Percentiles rank a stretch among this genome's conserved stretches.
These are phyloP conservation scores for Pulveroboletus sp. DNA, from an alignment of 768 basidiomycete species.

Conservation along the genomic window DNA sequence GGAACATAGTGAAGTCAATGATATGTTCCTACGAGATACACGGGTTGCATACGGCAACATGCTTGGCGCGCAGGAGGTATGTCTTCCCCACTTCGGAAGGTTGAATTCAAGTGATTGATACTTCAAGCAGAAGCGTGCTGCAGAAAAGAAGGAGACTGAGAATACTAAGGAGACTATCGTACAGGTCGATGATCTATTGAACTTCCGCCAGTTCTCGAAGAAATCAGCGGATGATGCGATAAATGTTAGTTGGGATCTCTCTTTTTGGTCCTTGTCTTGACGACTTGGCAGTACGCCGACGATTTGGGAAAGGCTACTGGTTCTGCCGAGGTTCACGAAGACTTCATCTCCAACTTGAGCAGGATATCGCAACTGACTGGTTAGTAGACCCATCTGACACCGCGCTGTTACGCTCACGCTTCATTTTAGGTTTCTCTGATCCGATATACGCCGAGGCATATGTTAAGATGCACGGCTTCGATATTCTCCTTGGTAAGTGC, in stretches of 20 bases:
- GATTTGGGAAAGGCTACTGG: slow-evolving; percentile 91
- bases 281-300: slow-evolving; percentile 64
- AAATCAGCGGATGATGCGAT: slow-evolving; percentile 78
- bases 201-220: slow-evolving; percentile 94
- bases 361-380: slow-evolving; percentile 92
- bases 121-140: slow-evolving; percentile 68
- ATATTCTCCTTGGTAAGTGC: slow-evolving; percentile 78
- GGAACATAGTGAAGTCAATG: slow-evolving; percentile 51
- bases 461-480: slow-evolving; percentile 96
- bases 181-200: slow-evolving; percentile 90
- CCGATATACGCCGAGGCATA: slow-evolving; percentile 98
- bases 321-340: slow-evolving; percentile 75
- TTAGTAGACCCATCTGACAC: slow-evolving; percentile 27
- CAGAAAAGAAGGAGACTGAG: slow-evolving; percentile 87
- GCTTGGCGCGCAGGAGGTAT: slow-evolving; percentile 90
- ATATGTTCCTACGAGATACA: slow-evolving; percentile 81
- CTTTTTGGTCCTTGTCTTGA: background rate
- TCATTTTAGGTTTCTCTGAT: slow-evolving; percentile 80
- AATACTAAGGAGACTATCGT: slow-evolving; percentile 59
- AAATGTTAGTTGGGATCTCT: slow-evolving; percentile 44
- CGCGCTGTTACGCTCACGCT: background rate
- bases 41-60: slow-evolving; percentile 91
- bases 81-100: slow-evolving; percentile 9
- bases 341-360: slow-evolving; percentile 91
- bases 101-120: background rate